Conservation (phyloP, 129 eudicot genomes). For the Lactuca sativa region DNA sequence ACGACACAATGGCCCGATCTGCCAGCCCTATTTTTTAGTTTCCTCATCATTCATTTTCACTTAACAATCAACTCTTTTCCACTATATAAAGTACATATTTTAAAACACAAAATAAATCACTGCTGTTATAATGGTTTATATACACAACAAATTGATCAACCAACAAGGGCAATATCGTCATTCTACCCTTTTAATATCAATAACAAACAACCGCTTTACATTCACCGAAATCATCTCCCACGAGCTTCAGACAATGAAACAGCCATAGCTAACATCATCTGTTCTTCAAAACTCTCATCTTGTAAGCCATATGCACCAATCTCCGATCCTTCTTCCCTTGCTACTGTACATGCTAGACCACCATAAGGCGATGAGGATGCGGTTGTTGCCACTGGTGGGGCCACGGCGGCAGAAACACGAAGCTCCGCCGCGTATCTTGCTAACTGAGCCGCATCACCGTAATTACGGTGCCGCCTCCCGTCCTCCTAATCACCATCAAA, state of each 20-base stretch:
- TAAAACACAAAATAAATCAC: no score
- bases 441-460: conserved; percentile 36
- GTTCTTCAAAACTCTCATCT: conserved; percentile 73
- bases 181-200: neutral
- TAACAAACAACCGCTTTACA: conserved; percentile 18
- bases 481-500: conserved; percentile 45
- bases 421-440: conserved; percentile 41
- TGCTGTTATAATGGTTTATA: neutral
- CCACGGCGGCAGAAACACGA: conserved; percentile 37
- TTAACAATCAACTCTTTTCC: neutral
- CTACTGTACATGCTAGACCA: conserved; percentile 75
- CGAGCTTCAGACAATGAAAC: conserved; percentile 82
- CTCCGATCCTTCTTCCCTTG: conserved; percentile 29
- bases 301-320: neutral
- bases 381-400: conserved; percentile 42
- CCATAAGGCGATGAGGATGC: conserved; percentile 63
- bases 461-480: conserved; percentile 34
- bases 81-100: neutral
- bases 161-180: conserved; percentile 21
- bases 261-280: conserved; percentile 94
- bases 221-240: conserved; percentile 24
- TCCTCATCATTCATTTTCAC: no score
- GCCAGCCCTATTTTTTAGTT: no score
- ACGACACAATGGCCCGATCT: no score
- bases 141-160: conserved; percentile 20